Conservation (phyloP, 2,329 filamentous ascomycete species). For the Colletotrichum musicola region DNA sequence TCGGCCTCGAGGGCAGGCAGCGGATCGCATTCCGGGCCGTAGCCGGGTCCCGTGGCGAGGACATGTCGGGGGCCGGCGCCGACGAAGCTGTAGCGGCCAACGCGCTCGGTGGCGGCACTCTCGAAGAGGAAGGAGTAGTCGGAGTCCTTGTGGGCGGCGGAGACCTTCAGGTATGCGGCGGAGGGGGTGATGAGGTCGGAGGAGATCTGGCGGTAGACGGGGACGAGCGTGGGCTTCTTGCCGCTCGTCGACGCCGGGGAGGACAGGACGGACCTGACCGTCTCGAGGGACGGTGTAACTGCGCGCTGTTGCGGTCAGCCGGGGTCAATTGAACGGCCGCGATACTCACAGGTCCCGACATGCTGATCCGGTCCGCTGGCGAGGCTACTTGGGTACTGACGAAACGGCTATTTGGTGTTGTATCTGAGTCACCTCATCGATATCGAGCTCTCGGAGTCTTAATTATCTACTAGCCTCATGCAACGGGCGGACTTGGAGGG, state of each 20-base stretch:
- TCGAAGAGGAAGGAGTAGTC: slow-evolving; percentile 95
- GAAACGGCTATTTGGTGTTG: slow-evolving; percentile 15
- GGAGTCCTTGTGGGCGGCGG: slow-evolving; percentile 75
- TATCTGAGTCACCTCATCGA: slow-evolving; percentile 34
- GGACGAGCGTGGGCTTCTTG: slow-evolving; percentile 77
- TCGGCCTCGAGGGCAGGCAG: slow-evolving; percentile 86
- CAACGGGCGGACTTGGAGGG: slow-evolving; percentile 29
- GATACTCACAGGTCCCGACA: slow-evolving; percentile 38
- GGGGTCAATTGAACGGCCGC: slow-evolving; percentile 18
- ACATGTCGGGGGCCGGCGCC: slow-evolving; percentile 85
- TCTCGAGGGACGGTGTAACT: slow-evolving; percentile 61
- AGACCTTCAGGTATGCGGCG: slow-evolving; percentile 94
- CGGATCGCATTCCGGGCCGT: slow-evolving; percentile 87
- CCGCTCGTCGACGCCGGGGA: slow-evolving; percentile 42
- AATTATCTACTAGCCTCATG: slow-evolving; percentile 25
- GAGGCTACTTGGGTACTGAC: slow-evolving; percentile 6
- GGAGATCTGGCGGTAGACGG: slow-evolving; percentile 85
- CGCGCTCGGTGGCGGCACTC: slow-evolving; percentile 92
- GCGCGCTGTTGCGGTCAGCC: slow-evolving; percentile 46
- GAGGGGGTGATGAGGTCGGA: slow-evolving; percentile 95
- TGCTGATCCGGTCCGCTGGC: slow-evolving; percentile 25
- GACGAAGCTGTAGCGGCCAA: slow-evolving; percentile 96
- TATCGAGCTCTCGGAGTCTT: slow-evolving; percentile 5
- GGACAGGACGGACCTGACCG: slow-evolving; percentile 57
- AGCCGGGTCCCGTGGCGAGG: slow-evolving; percentile 87